Conservation (phyloP, 371 early-diverging fungal species). For the Capillidium heterosporum region DNA sequence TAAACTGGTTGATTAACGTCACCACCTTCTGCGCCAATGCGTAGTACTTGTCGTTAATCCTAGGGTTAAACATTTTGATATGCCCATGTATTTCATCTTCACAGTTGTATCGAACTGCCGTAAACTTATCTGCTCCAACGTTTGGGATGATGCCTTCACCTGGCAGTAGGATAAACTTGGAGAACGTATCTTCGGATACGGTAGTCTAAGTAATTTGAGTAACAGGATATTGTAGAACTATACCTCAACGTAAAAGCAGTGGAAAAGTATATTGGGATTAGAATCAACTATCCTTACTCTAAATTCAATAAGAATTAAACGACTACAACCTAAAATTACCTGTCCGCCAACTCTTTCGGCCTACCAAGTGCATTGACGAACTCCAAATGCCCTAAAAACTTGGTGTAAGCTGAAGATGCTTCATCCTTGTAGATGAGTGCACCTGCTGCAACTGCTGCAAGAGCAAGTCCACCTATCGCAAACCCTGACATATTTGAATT, state of each 20-base stretch:
- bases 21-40: background rate
- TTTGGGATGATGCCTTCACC: background rate
- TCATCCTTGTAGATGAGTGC: conserved; percentile 5
- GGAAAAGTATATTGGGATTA: background rate
- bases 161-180: background rate
- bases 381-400: conserved; percentile 7
- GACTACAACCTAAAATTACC: conserved; percentile 1
- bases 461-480: background rate
- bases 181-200: background rate
- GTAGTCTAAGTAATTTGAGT: background rate
- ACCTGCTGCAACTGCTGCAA: background rate
- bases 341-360: background rate
- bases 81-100: background rate
- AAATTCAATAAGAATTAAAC: background rate
- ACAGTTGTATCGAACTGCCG: background rate
- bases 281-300: background rate
- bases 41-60: background rate
- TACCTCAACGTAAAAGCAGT: conserved; percentile 1
- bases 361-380: conserved; percentile 7
- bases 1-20: too few relatives aligned
- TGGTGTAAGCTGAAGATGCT: background rate
- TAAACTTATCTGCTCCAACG: background rate
- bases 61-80: background rate
- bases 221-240: background rate
- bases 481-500: background rate